Conservation (phyloP, 176 grass and related monocot genomes). For the Phyllostachys edulis region DNA sequence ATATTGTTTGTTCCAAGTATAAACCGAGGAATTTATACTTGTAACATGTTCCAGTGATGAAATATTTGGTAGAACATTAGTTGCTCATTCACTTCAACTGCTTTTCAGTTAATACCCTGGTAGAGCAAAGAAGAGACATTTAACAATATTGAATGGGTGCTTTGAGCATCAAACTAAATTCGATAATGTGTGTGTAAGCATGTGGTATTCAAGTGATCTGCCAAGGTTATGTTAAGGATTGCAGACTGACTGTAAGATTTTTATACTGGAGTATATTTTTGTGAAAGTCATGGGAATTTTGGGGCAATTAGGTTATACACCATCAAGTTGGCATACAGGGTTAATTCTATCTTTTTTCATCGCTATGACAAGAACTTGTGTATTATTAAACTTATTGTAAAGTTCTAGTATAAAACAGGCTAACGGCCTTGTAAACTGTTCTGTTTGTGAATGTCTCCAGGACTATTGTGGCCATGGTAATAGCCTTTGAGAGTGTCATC, state of each 20-base stretch:
- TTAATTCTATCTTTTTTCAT: neutral
- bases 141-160: neutral
- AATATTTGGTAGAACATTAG: neutral
- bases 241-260: neutral
- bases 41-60: neutral
- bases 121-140: neutral
- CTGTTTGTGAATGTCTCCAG: constrained; percentile 54
- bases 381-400: neutral
- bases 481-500: constrained; percentile 61
- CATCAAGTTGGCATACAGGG: neutral
- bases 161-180: constrained; percentile 23
- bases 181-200: neutral
- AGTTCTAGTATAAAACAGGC: neutral
- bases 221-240: neutral
- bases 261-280: neutral
- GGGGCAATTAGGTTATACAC: neutral
- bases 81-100: neutral
- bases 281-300: neutral
- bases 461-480: constrained; percentile 86
- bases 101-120: neutral
- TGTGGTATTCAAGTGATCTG: neutral
- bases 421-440: constrained; percentile 3
- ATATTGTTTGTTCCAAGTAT: neutral
- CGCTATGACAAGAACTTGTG: neutral
- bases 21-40: neutral